Evolutionary conservation across 805 yeast species (phyloP), one percentile per base, ranked within the genome.

Genomic region (Ogataea ramenticola): DNA sequence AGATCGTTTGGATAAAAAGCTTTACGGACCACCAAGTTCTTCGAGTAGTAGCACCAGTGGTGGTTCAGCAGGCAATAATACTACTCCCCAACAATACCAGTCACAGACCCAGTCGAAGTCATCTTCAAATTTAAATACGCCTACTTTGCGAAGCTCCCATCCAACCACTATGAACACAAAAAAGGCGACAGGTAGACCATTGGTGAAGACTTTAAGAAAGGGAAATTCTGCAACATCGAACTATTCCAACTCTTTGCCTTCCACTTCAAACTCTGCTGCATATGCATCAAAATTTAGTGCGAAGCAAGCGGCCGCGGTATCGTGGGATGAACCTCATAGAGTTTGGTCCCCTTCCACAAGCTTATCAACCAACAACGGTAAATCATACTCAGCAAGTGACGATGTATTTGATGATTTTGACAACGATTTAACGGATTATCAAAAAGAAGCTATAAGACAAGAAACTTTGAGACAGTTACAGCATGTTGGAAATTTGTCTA

Each of bases 331-430:
- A 24, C 50, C 46, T 20, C 46, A 48, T 22, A 36, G 47, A 33
- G 62, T 64, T 10, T 65, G 68, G 68, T 56, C 68, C 5, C 68
- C 68, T 9, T 58, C 64, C 2, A 53, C 54, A 19, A 58, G 66
- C 22, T 42, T 64, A 7, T 46, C 54, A 14, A 49, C 50, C 16
- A 43, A 48, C 19, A 57, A 53, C 40, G 15, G 16, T 15, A 31
- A 22, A 31, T 56, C 63, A 2, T 55, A 56, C 42, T 54, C 62
- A 9, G 44, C 61, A 1, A 40, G 49, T 1, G 54, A 52, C 26
- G 55, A 56, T 26, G 43, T 51, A 5, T 60, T 58, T 43, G 50
- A 49, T 32, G 62, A 56, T 29, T 58, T 58, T 36, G 63, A 58
- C 39, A 36, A 36, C 15, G 40, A 37, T n/a, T 4, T 37, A 17